Base-by-base conservation (phyloP, 257 asterid species). In the Solanum medicagineum region DNA sequence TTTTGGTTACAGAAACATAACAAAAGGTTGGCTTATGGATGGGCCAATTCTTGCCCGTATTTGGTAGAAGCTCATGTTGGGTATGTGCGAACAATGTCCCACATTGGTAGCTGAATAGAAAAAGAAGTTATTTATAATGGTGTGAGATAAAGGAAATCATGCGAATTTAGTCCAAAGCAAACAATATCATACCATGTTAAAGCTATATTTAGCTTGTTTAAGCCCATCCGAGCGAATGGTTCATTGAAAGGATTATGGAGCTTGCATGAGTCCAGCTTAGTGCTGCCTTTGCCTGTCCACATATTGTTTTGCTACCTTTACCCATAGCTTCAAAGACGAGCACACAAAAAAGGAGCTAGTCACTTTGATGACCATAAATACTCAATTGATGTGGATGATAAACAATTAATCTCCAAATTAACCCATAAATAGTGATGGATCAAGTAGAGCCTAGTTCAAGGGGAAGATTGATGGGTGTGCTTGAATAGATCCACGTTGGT, bases 91-190 rank as follows among this genome's bases (percentile, higher is more conserved):
- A 36, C 51, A 69, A 36, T 1, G 10, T 69, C 11, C 8, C 79
- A 19, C 8, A 2, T 17, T 4, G 16, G 2, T 19, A 10, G 8
- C 26, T 17, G 16, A 69, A 9, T 4, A 40, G 2, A 69, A 69
- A 69, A 69, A 69, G 9, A 69, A 40, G 79, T 1, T 10, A 17
- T 40, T 69, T 69, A 69, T 69, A 69, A 69, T 9, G 5, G 0
- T 10, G 79, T 17, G 53, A 69, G 26, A 5, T 3, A 1, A 15
- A 4, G 7, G 32, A 4, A 66, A 66, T 0, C 7, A 29, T 29
- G n/a, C 1, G 0, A 0, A 29, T 6, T 65, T 65, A 9, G 1
- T 2, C 3, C 20, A 26, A 26, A 65, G 44, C 0, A 0, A 24
- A 65, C 0, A 7, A 6, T 12, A 63, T 22, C 1, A n/a, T 17